Conservation (phyloP, 768 basidiomycete genomes). For the Lactarius sp. region DNA sequence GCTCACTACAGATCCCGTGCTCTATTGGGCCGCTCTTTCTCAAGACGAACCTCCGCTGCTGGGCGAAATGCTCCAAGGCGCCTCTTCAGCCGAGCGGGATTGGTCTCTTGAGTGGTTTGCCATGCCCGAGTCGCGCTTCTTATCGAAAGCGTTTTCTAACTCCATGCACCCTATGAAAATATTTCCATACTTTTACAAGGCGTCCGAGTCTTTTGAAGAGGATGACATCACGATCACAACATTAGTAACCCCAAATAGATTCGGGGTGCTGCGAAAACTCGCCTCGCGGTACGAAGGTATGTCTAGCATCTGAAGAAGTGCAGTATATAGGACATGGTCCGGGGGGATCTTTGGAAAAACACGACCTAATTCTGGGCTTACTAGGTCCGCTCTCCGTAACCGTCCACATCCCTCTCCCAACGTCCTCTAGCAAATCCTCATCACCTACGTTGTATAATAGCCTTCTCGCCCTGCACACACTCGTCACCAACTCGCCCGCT, state of each 20-base stretch:
- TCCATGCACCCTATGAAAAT: conserved; percentile 71
- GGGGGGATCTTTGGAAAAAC: neutral
- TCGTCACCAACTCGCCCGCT: conserved; percentile 61
- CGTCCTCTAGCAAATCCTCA: conserved; percentile 34
- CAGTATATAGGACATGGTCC: neutral
- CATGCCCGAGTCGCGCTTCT: conserved; percentile 33
- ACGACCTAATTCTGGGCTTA: neutral
- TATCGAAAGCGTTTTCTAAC: conserved; percentile 65
- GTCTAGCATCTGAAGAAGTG: conserved; percentile 15
- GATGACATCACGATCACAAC: conserved; percentile 85
- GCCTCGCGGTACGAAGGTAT: conserved; percentile 73
- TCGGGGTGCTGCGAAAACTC: conserved; percentile 65
- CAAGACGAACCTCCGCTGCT: neutral
- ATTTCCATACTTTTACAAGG: conserved; percentile 78
- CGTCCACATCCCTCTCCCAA: conserved; percentile 60
- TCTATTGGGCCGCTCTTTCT: conserved; percentile 14
- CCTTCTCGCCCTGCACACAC: conserved; percentile 56
- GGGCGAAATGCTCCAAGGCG: neutral
- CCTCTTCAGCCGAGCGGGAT: conserved; percentile 10
- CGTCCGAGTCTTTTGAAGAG: conserved; percentile 46
- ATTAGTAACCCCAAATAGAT: conserved; percentile 73
- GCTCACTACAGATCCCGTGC: neutral
- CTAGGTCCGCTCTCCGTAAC: conserved; percentile 87
- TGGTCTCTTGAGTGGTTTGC: conserved; percentile 8
- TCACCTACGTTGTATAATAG: conserved; percentile 35